A percentile compares a stretch with the other conserved stretches of the same genome.
phyloP scores from a whole-genome alignment of 345 rosid genomes.

The Eucalyptus caleyi region DNA sequence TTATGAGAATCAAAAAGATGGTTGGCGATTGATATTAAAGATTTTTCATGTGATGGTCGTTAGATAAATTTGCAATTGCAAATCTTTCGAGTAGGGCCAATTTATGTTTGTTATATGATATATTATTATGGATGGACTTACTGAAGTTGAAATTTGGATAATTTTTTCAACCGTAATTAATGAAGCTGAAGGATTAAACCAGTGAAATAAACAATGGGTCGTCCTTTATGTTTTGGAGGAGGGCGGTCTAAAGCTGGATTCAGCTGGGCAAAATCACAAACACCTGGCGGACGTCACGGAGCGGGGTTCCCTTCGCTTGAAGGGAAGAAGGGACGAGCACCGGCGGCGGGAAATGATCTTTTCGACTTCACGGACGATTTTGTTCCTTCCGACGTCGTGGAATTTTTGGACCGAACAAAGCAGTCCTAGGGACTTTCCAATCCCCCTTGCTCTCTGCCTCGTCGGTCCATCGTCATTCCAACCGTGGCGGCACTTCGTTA shows the following conservation, averaged over 20 bases:
- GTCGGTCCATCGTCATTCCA: neutral
- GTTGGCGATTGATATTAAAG: too few species aligned
- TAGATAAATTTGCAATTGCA: too few species aligned
- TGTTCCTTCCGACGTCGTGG: neutral
- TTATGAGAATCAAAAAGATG: neutral
- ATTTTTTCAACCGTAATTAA: neutral
- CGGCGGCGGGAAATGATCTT: neutral
- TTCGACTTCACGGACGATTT: neutral
- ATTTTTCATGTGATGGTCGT: fast-evolving
- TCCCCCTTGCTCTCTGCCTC: neutral
- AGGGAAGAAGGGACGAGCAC: neutral
- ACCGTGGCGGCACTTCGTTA: neutral
- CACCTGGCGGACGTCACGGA: neutral
- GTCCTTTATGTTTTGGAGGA: neutral
- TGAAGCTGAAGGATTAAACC: neutral
- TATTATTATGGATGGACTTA: neutral
- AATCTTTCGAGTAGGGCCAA: fast-evolving
- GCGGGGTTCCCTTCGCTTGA: neutral
- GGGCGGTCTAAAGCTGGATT: neutral
- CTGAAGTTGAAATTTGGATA: too few species aligned
- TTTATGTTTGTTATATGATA: too few species aligned
- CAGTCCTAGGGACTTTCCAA: neutral
- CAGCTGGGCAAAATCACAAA: neutral
- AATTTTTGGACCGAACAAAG: neutral
- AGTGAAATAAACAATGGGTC: neutral